Evolutionary conservation across 1,139 yeast species (phyloP).

Genomic region (Chernovozyma sophiae-reginae): DNA sequence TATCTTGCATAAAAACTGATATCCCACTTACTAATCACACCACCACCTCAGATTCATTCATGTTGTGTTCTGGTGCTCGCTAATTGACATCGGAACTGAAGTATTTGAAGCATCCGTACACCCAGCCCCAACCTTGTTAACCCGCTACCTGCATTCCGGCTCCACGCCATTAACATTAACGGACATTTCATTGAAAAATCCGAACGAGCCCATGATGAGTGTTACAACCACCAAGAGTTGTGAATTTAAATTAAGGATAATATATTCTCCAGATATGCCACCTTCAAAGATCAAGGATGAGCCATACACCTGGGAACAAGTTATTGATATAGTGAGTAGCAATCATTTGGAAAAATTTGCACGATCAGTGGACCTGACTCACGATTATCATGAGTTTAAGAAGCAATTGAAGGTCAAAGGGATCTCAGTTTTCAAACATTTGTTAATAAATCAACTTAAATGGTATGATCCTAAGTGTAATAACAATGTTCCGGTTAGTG

Average conservation of each 20-base stretch:
- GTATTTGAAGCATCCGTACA: too few relatives aligned
- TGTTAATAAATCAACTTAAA: constrained; percentile 31
- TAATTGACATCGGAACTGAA: too few relatives aligned
- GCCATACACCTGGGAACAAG: constrained; percentile 35
- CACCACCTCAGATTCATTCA: too few relatives aligned
- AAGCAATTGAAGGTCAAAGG: constrained; percentile 21
- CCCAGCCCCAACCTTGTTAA: too few relatives aligned
- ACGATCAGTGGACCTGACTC: constrained; percentile 30
- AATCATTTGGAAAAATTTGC: constrained; percentile 41
- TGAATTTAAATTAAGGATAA: constrained; percentile 17
- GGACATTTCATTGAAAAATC: too few relatives aligned
- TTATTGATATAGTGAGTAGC: constrained; percentile 23
- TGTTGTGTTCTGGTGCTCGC: too few relatives aligned
- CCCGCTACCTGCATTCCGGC: too few relatives aligned
- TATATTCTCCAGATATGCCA: constrained; percentile 38
- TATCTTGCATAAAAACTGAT: too few relatives aligned
- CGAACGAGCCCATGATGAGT: background rate
- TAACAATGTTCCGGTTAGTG: constrained; percentile 9
- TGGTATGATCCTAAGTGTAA: constrained; percentile 26
- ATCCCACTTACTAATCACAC: too few relatives aligned
- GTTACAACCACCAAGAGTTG: background rate
- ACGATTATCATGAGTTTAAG: constrained; percentile 33
- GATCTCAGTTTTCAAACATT: constrained; percentile 32
- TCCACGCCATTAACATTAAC: too few relatives aligned
- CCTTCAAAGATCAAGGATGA: constrained; percentile 32